Conservation (phyloP, 1,139 yeast genomes). For the Komagataea norvegica region DNA sequence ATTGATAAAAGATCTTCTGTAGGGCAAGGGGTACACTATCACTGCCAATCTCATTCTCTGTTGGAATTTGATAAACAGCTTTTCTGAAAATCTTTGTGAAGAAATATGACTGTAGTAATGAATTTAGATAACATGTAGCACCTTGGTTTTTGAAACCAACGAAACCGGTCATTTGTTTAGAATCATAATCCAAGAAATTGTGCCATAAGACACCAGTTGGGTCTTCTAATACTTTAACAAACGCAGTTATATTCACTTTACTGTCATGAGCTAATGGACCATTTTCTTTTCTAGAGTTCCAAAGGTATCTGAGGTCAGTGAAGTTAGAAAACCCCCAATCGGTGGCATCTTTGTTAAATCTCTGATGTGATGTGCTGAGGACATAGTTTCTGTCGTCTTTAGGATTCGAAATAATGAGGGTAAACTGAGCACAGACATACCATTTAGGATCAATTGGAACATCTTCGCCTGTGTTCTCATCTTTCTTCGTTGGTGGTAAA, state of each 20-base stretch:
- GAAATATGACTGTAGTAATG: constrained; percentile 83
- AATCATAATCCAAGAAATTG: constrained; percentile 77
- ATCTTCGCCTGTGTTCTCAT: constrained; percentile 30
- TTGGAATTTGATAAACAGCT: constrained; percentile 86
- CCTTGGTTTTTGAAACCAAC: constrained; percentile 96
- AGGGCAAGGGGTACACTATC: constrained; percentile 74
- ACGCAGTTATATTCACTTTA: constrained; percentile 67
- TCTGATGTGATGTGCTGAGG: constrained; percentile 68
- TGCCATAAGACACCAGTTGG: constrained; percentile 95
- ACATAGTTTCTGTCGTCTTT: constrained; percentile 56
- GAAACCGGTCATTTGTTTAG: constrained; percentile 80
- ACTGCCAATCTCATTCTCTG: constrained; percentile 49
- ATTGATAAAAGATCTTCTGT: constrained; percentile 79
- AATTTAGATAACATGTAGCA: constrained; percentile 94
- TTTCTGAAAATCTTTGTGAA: constrained; percentile 80
- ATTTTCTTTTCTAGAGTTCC: constrained; percentile 27
- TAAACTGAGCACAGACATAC: constrained; percentile 90
- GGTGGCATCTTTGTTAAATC: constrained; percentile 70
- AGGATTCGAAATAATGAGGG: constrained; percentile 82
- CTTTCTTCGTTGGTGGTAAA: constrained; percentile 26
- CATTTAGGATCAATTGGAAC: constrained; percentile 47
- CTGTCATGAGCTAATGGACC: constrained; percentile 49
- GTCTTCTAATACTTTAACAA: constrained; percentile 74
- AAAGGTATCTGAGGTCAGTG: constrained; percentile 52
- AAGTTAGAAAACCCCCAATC: constrained; percentile 97